Conservation (phyloP, 495 filamentous ascomycete species). For the Hypoxylon cercidicola region DNA sequence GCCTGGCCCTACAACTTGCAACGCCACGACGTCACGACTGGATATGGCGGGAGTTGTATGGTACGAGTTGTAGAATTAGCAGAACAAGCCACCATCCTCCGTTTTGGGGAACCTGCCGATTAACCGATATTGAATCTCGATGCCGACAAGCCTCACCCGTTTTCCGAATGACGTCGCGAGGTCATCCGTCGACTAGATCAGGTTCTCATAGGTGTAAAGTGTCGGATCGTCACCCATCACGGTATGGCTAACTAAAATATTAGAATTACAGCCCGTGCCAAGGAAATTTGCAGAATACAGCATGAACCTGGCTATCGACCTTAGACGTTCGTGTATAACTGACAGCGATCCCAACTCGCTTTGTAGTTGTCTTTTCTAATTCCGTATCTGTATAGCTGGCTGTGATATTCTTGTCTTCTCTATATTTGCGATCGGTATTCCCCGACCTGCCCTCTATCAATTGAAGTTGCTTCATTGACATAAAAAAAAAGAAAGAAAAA, state of each 20-base stretch:
- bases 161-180: slow-evolving; percentile 39
- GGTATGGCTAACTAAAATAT: slow-evolving; percentile 19
- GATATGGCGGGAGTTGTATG: slow-evolving; percentile 11
- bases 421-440: slow-evolving; percentile 12
- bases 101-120: slow-evolving; percentile 26
- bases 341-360: slow-evolving; percentile 9
- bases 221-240: slow-evolving; percentile 33
- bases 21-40: slow-evolving; percentile 46
- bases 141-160: slow-evolving; percentile 20
- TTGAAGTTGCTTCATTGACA: background rate
- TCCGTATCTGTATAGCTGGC: slow-evolving; percentile 8
- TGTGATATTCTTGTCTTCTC: slow-evolving; percentile 5
- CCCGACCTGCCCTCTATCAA: background rate
- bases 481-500: slow-evolving; percentile 12
- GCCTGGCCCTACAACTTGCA: slow-evolving; percentile 8
- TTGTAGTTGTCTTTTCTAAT: slow-evolving; percentile 1
- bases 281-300: slow-evolving; percentile 24
- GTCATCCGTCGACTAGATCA: slow-evolving; percentile 14
- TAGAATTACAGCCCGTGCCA: slow-evolving; percentile 27
- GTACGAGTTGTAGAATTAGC: background rate
- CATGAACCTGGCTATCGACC: slow-evolving; percentile 23
- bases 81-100: slow-evolving; percentile 20
- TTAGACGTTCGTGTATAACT: slow-evolving; percentile 27
- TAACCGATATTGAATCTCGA: slow-evolving; percentile 19
- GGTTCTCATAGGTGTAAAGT: slow-evolving; percentile 19